Conservation (phyloP, 306 rosid genomes). For the Cucurbita ficifolia region DNA sequence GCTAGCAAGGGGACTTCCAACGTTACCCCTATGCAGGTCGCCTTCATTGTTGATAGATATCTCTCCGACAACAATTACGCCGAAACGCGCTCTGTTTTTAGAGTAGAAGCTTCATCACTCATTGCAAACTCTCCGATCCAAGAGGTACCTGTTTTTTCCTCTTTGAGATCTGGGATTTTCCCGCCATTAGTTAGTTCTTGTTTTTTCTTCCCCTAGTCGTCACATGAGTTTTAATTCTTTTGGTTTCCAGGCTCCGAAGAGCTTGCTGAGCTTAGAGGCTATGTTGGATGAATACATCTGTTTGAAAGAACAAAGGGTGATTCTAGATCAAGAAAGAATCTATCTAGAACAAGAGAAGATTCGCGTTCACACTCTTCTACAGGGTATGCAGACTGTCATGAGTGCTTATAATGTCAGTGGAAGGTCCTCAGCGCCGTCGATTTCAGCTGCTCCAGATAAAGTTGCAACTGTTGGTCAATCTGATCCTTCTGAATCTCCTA, state of each 20-base stretch:
- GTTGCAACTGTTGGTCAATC: neutral
- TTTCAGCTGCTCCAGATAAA: neutral
- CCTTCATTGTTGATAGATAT: conserved; percentile 73
- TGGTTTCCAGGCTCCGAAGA: conserved; percentile 39
- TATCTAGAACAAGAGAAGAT: conserved; percentile 51
- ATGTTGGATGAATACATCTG: conserved; percentile 57
- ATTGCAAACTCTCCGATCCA: conserved; percentile 43
- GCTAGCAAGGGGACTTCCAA: conserved; percentile 25
- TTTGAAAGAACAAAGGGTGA: conserved; percentile 62
- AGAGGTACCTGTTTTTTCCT: conserved; percentile 28
- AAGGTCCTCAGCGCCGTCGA: conserved; percentile 3
- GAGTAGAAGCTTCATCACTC: conserved; percentile 58
- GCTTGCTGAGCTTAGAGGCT: conserved; percentile 39
- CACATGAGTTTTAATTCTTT: neutral
- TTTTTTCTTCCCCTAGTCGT: neutral
- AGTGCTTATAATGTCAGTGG: conserved; percentile 28
- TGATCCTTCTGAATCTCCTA: neutral
- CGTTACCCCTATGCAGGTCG: conserved; percentile 59
- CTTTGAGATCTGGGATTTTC: neutral
- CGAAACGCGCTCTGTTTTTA: conserved; percentile 39
- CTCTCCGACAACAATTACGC: conserved; percentile 44
- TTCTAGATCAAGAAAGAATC: conserved; percentile 41
- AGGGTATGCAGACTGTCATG: conserved; percentile 50
- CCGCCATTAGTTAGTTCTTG: neutral
- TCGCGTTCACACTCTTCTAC: conserved; percentile 39